Conservation (phyloP, 2,329 filamentous ascomycete genomes). For the Pseudogymnoascus sp. region DNA sequence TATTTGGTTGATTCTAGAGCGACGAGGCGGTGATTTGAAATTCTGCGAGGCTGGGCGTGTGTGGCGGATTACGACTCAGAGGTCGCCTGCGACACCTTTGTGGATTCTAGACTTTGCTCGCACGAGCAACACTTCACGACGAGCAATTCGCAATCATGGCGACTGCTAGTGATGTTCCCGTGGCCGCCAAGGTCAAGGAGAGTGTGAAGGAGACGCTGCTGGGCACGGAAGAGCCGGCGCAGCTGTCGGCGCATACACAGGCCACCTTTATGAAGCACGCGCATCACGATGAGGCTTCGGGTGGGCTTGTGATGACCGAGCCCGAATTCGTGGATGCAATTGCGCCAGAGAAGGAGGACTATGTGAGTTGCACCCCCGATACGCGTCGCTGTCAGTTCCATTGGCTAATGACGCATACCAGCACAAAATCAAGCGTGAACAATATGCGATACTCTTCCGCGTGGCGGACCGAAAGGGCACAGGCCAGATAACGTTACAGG, state of each 20-base stretch:
- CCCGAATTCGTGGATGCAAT: conserved; percentile 89
- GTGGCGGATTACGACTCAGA: not conserved
- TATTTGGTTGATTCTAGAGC: not conserved
- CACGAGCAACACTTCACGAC: not conserved
- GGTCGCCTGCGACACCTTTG: not conserved
- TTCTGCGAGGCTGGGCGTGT: not conserved
- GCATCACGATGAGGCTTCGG: conserved; percentile 63
- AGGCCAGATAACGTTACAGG: conserved; percentile 69
- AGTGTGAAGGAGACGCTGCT: conserved; percentile 74
- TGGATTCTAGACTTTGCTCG: not conserved
- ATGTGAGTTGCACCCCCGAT: conserved; percentile 53
- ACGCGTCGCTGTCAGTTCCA: not conserved
- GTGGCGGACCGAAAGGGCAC: conserved; percentile 74
- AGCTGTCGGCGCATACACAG: conserved; percentile 68
- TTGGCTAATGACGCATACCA: conserved; percentile 32
- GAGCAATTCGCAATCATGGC: conserved; percentile 21
- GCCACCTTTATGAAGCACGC: conserved; percentile 71
- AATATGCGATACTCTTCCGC: conserved; percentile 87
- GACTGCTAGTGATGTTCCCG: conserved; percentile 15
- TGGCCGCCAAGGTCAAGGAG: conserved; percentile 35
- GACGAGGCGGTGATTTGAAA: not conserved
- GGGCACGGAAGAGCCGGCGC: conserved; percentile 49
- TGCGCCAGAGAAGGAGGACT: conserved; percentile 80
- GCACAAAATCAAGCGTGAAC: conserved; percentile 97
- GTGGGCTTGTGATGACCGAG: conserved; percentile 71